Conservation (phyloP, 148 eudicot genomes). For the Silene latifolia region DNA sequence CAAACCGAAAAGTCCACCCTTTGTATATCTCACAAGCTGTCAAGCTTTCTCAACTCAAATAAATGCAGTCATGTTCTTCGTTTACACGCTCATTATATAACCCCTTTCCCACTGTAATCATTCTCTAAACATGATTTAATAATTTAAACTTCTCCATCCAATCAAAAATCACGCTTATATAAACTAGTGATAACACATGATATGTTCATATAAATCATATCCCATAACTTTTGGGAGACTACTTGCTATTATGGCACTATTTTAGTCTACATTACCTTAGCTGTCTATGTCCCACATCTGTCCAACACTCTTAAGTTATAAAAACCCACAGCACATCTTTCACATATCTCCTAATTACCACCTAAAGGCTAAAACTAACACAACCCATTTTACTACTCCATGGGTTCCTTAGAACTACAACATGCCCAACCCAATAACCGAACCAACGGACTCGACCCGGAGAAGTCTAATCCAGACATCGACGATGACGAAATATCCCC, state of each 20-base stretch:
- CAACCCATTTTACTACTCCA: neutral
- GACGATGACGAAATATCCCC: slow-evolving; percentile 67
- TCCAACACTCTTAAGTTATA: slow-evolving; percentile 8
- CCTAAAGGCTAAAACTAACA: neutral
- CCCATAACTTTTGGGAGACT: slow-evolving; percentile 13
- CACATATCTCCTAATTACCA: neutral
- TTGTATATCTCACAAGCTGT: neutral
- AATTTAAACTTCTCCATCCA: neutral
- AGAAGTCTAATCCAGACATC: slow-evolving; percentile 21
- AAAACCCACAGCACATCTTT: neutral
- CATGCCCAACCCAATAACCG: slow-evolving; percentile 9
- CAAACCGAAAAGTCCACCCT: neutral
- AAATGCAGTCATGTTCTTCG: slow-evolving; percentile 23
- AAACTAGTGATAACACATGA: neutral
- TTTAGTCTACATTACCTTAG: slow-evolving; percentile 1
- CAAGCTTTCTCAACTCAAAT: slow-evolving; percentile 8
- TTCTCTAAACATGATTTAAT: neutral
- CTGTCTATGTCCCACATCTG: slow-evolving; percentile 14
- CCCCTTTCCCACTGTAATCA: neutral
- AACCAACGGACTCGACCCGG: slow-evolving; percentile 31
- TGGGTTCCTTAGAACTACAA: slow-evolving; percentile 27
- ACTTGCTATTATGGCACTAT: neutral
- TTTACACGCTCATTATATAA: slow-evolving; percentile 8
- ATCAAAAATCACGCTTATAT: neutral
- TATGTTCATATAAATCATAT: neutral